Evolutionary conservation across 2,329 filamentous ascomycete genomes (phyloP).

Genomic region (Diaporthe helianthi): DNA sequence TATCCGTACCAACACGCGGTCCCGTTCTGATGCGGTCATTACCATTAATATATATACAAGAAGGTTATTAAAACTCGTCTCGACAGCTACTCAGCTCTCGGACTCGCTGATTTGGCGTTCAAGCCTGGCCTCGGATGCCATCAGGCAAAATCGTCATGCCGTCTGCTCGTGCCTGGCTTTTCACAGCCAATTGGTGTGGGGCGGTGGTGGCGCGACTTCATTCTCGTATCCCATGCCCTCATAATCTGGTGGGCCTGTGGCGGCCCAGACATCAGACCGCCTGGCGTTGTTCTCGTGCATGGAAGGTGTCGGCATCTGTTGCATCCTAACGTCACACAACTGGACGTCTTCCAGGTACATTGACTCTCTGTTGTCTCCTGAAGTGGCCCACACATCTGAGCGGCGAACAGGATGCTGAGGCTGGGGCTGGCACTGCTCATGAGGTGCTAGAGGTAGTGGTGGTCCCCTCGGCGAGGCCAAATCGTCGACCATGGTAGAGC

Average conservation of each 20-base stretch:
- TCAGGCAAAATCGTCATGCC: not conserved
- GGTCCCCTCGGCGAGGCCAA: slow-evolving; percentile 28
- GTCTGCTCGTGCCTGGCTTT: not conserved
- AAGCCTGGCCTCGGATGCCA: not conserved
- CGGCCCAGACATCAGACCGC: slow-evolving; percentile 31
- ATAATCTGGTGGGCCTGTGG: slow-evolving; percentile 27
- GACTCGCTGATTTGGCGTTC: not conserved
- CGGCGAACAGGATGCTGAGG: slow-evolving; percentile 7
- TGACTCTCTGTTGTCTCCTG: slow-evolving; percentile 25
- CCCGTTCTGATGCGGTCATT: slow-evolving; percentile 22
- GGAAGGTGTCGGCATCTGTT: slow-evolving; percentile 13
- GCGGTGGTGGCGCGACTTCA: slow-evolving; percentile 30
- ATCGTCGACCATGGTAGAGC: slow-evolving; percentile 34
- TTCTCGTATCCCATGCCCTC: slow-evolving; percentile 33
- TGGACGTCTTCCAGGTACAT: slow-evolving; percentile 34
- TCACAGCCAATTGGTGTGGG: slow-evolving; percentile 30
- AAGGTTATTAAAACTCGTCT: slow-evolving; percentile 14
- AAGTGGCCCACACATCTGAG: slow-evolving; percentile 31
- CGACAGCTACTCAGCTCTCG: slow-evolving; percentile 2
- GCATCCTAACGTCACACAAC: slow-evolving; percentile 26
- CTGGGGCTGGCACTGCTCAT: slow-evolving; percentile 30
- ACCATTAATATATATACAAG: slow-evolving; percentile 29
- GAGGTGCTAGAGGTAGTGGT: slow-evolving; percentile 28
- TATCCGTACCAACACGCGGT: slow-evolving; percentile 20
- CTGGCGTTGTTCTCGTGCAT: slow-evolving; percentile 8